These are phyloP conservation scores for Botryotinia convoluta DNA, from an alignment of 2,329 filamentous ascomycete genomes.

Conservation along the genomic window DNA sequence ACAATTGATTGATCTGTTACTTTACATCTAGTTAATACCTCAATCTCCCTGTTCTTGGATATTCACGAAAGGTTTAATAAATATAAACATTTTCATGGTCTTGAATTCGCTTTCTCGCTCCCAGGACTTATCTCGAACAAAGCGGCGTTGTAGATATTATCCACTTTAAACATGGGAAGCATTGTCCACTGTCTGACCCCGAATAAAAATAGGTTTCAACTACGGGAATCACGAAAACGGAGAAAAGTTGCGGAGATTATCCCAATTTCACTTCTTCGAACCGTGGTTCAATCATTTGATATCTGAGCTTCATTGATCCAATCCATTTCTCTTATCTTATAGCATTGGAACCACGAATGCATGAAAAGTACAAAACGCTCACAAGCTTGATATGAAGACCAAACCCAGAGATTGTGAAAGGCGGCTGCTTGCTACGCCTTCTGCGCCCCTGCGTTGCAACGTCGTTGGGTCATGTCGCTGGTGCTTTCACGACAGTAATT, in stretches of 20 bases:
- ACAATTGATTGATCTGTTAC: not conserved
- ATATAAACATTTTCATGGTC: not conserved
- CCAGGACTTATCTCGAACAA: slow-evolving; percentile 1
- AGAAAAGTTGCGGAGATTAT: slow-evolving; percentile 18
- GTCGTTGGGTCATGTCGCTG: slow-evolving; percentile 15
- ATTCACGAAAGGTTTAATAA: not conserved
- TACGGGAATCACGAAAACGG: slow-evolving; percentile 18
- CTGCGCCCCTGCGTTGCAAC: slow-evolving; percentile 20
- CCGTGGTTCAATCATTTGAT: slow-evolving; percentile 14
- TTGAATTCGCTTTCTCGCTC: not conserved
- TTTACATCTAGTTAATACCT: not conserved
- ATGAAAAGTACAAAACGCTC: slow-evolving; percentile 16
- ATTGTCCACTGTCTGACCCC: slow-evolving; percentile 12
- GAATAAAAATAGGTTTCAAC: slow-evolving; percentile 14
- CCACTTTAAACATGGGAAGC: slow-evolving; percentile 12
- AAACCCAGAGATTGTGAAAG: not conserved
- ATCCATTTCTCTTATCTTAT: slow-evolving; percentile 12
- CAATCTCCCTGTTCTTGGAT: not conserved
- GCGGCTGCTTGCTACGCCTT: slow-evolving; percentile 16
- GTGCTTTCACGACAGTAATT: slow-evolving; percentile 6
- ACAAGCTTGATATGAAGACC: slow-evolving; percentile 9
- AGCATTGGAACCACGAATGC: slow-evolving; percentile 9
- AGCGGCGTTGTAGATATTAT: slow-evolving; percentile 12
- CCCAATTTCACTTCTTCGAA: slow-evolving; percentile 7
- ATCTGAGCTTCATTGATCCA: slow-evolving; percentile 8